Base-by-base conservation (phyloP, 2,329 filamentous ascomycete genomes). In the Colletotrichum australisinense region DNA sequence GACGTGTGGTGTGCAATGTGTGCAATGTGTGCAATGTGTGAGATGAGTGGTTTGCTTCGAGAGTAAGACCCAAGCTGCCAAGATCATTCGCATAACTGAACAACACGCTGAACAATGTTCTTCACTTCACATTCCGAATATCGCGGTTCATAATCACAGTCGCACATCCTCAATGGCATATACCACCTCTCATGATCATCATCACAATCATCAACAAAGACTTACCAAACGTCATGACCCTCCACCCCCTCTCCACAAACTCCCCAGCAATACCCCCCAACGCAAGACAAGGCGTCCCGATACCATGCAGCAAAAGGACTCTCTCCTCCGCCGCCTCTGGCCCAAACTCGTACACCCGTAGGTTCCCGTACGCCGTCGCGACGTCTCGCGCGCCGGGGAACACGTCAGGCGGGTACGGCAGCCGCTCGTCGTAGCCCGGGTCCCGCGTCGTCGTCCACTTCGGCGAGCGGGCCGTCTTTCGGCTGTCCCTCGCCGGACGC, bases 341-440 rank as follows among this genome's bases (percentile, higher is more conserved):
- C 0, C 95, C 95, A 88, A 92, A 97, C 85, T 97, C 95, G 79
- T 95, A 96, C 3, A 94, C 91, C 58, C 92, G 86, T 74, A 94
- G 89, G 5, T 84, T 89, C 19, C 94, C 94, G 79, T 94, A 95
- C 6, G 92, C 90, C 4, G 91, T 93, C 14, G 85, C 79, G 19
- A 97, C 90, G 79, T 95, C 90, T 71, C 93, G 88, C 0, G 85
- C 89, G 7, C 93, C 92, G 0, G 93, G 93, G 16, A 95, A 87
- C 19, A 89, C 88, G 80, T 94, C 88, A 3, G 90, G 90, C 1
- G 93, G 93, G 80, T 97, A 95, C 2, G 91, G 88, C 7, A 88
- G 80, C 26, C 14, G 35, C 35, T 78, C 77, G 49, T 80, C 78
- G 58, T 82, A 81, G 74, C 86, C 82, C 6, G 62, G 81, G 74